Percentiles rank a stretch among this genome's conserved stretches.
These are phyloP conservation scores for Backusella macrospora DNA, from an alignment of 192 early-diverging fungal species.

Conservation along the genomic window DNA sequence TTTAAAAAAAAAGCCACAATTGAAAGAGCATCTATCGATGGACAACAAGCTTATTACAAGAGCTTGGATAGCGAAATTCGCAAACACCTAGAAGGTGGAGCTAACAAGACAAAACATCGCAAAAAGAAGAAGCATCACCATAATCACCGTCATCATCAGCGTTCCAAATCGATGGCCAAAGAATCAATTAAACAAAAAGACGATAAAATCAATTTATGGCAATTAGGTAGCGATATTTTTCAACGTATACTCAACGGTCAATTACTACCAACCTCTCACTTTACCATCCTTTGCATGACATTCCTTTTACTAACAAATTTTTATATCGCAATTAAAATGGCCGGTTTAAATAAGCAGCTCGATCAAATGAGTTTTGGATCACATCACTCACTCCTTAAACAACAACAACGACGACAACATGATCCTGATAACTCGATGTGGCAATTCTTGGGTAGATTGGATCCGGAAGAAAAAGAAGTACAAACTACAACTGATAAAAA, in stretches of 20 bases:
- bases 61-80: conserved; percentile 44
- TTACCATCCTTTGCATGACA: conserved; percentile 22
- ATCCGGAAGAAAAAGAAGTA: conserved; percentile 6
- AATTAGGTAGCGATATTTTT: neutral
- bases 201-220: neutral
- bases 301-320: conserved; percentile 19
- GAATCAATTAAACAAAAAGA: neutral
- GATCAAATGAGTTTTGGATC: neutral
- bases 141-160: neutral
- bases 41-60: conserved; percentile 46
- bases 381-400: neutral
- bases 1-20: conserved; percentile 35
- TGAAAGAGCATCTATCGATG: conserved; percentile 43
- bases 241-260: neutral
- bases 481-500: neutral
- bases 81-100: conserved; percentile 43
- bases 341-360: conserved; percentile 2
- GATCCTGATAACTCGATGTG: conserved; percentile 11
- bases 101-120: neutral
- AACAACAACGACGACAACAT: neutral
- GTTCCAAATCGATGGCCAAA: neutral
- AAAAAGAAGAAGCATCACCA: neutral
- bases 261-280: neutral
- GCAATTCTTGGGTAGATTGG: conserved; percentile 5
- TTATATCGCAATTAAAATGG: conserved; percentile 24